A percentile compares a stretch with the other conserved stretches of the same genome.
These are phyloP conservation scores for Arthrobotrys sphaeroides DNA, from an alignment of 2,329 filamentous ascomycete genomes.

Conservation along the genomic window DNA sequence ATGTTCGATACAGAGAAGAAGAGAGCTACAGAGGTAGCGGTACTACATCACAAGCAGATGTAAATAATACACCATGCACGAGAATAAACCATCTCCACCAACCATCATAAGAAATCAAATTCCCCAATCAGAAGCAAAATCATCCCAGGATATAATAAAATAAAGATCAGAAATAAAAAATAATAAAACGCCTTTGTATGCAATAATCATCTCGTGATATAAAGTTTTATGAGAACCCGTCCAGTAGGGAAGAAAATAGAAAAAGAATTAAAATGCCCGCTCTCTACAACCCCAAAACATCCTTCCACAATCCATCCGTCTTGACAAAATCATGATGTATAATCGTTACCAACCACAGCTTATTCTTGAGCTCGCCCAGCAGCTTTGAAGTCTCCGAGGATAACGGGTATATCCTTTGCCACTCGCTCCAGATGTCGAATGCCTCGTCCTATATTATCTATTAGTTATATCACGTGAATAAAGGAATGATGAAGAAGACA, in stretches of 20 bases:
- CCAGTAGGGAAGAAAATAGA: background rate
- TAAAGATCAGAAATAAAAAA: background rate
- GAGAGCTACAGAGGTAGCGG: too few species aligned
- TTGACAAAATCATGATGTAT: constrained; percentile 83
- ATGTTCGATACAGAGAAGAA: too few species aligned
- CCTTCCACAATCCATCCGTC: constrained; percentile 75
- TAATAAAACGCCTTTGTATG: background rate
- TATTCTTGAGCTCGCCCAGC: constrained; percentile 72
- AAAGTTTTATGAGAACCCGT: background rate
- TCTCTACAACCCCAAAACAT: constrained; percentile 65
- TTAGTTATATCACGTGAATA: background rate
- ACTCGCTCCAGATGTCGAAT: constrained; percentile 93
- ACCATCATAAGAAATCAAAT: background rate
- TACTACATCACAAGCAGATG: background rate
- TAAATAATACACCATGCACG: background rate
- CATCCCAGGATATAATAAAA: too few species aligned
- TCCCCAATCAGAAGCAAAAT: background rate
- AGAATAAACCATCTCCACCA: too few species aligned
- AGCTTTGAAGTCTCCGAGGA: constrained; percentile 76
- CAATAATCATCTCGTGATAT: constrained; percentile 2
- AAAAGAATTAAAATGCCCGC: background rate
- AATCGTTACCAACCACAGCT: constrained; percentile 89
- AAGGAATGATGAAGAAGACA: background rate
- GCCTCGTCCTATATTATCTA: constrained; percentile 76
- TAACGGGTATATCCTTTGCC: constrained; percentile 85